These are phyloP conservation scores for Citrus sp. DNA, from an alignment of 345 rosid species.

Conservation along the genomic window DNA sequence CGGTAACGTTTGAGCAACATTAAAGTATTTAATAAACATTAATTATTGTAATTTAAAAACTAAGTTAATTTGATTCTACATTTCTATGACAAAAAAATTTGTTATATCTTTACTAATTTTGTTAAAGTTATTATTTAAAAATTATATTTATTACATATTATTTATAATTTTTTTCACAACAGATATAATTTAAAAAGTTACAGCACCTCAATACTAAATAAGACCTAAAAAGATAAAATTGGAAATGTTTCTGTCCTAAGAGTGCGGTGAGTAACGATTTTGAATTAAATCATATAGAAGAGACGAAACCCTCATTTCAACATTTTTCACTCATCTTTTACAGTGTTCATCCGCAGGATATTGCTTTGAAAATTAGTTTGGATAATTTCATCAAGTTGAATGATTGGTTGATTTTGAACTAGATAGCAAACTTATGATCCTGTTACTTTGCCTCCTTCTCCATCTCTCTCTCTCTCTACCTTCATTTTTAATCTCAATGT, in stretches of 20 bases:
- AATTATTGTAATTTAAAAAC: too few species aligned
- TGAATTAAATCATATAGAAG: not conserved
- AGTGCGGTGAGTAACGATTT: not conserved
- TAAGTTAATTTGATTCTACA: too few species aligned
- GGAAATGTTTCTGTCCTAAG: too few species aligned
- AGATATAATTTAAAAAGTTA: too few species aligned
- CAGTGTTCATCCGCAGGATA: not conserved
- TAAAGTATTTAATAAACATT: too few species aligned
- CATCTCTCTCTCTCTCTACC: not conserved
- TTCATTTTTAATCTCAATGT: not conserved
- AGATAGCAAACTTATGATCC: not conserved
- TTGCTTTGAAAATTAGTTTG: not conserved
- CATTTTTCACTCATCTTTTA: not conserved
- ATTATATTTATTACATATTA: too few species aligned
- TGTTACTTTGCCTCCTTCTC: too few species aligned
- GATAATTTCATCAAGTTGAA: not conserved
- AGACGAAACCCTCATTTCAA: not conserved
- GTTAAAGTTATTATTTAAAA: too few species aligned
- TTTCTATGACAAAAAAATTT: too few species aligned
- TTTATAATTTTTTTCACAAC: too few species aligned
- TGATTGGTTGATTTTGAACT: not conserved
- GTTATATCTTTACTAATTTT: too few species aligned
- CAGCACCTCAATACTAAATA: rapidly evolving
- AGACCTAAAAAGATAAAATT: not conserved
- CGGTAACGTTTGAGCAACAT: too few species aligned